These are phyloP conservation scores for Tricholomella constricta DNA, from an alignment of 768 basidiomycete genomes.

Conservation along the genomic window DNA sequence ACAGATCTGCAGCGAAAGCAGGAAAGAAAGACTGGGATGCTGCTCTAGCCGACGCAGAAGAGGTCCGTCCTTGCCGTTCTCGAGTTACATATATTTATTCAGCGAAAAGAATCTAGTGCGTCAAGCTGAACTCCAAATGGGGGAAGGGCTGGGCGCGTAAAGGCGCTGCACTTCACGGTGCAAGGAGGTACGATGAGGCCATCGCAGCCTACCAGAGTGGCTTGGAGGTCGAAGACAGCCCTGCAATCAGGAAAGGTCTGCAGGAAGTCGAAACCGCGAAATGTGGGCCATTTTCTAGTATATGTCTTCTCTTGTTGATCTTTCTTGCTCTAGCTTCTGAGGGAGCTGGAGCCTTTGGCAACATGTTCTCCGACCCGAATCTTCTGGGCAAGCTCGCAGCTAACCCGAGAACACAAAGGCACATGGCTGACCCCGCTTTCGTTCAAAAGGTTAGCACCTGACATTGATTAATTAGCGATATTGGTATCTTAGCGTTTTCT, in stretches of 20 bases:
- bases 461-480: no score
- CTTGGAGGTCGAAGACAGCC: slow-evolving; percentile 78
- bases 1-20: slow-evolving; percentile 88
- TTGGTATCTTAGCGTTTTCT: not conserved
- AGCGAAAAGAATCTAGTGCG: slow-evolving; percentile 52
- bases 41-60: slow-evolving; percentile 87
- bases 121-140: slow-evolving; percentile 80
- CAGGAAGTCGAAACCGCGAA: slow-evolving; percentile 87
- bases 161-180: slow-evolving; percentile 91
- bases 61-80: slow-evolving; percentile 51
- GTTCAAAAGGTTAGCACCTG: slow-evolving; percentile 56
- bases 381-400: slow-evolving; percentile 80
- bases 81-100: slow-evolving; percentile 13
- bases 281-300: slow-evolving; percentile 41
- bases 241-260: slow-evolving; percentile 82
- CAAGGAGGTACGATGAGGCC: slow-evolving; percentile 76
- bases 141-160: slow-evolving; percentile 90
- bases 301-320: not conserved
- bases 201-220: slow-evolving; percentile 83
- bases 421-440: slow-evolving; percentile 83
- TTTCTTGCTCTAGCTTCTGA: slow-evolving; percentile 13
- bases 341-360: slow-evolving; percentile 52
- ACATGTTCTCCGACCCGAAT: slow-evolving; percentile 83
- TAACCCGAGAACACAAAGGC: slow-evolving; percentile 84
- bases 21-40: slow-evolving; percentile 77